phyloP scores from a whole-genome alignment of 2,329 filamentous ascomycete genomes.

The Didymella arachidicola region DNA sequence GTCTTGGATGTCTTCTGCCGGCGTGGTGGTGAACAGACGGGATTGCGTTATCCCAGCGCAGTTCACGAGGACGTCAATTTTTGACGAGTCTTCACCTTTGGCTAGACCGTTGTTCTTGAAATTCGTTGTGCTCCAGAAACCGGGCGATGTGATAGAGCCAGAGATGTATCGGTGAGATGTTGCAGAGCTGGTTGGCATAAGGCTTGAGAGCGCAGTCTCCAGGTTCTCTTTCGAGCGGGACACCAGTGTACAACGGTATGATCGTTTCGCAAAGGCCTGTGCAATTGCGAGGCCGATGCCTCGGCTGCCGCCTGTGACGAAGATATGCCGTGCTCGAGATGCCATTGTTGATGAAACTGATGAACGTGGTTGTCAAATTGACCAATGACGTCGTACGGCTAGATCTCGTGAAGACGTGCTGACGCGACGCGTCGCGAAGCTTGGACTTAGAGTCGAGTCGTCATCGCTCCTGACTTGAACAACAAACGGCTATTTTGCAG shows the following conservation, averaged over 20 bases:
- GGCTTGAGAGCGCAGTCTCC: slow-evolving; percentile 29
- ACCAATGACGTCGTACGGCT: slow-evolving; percentile 35
- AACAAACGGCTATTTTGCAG: not conserved
- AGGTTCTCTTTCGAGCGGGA: slow-evolving; percentile 39
- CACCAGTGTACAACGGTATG: slow-evolving; percentile 44
- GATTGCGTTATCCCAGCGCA: slow-evolving; percentile 77
- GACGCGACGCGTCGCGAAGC: slow-evolving; percentile 14
- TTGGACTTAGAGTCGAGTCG: slow-evolving; percentile 13
- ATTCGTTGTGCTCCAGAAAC: slow-evolving; percentile 36
- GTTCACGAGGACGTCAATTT: slow-evolving; percentile 71
- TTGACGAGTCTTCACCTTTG: slow-evolving; percentile 12
- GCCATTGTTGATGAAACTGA: slow-evolving; percentile 8
- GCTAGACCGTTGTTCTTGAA: slow-evolving; percentile 13
- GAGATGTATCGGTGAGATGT: slow-evolving; percentile 36
- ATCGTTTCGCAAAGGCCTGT: slow-evolving; percentile 40
- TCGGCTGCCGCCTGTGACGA: slow-evolving; percentile 51
- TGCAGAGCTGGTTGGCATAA: slow-evolving; percentile 25
- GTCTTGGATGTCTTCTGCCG: slow-evolving; percentile 59
- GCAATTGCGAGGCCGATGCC: slow-evolving; percentile 52
- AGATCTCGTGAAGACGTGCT: slow-evolving; percentile 42
- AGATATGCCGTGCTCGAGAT: slow-evolving; percentile 32
- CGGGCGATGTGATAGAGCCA: slow-evolving; percentile 35
- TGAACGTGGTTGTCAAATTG: slow-evolving; percentile 14
- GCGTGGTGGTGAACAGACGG: slow-evolving; percentile 67
- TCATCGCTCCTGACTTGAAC: slow-evolving; percentile 10